A percentile compares a stretch with the other conserved stretches of the same genome.
phyloP scores from a whole-genome alignment of 192 early-diverging fungal genomes.

The Backusella mclennaniae region DNA sequence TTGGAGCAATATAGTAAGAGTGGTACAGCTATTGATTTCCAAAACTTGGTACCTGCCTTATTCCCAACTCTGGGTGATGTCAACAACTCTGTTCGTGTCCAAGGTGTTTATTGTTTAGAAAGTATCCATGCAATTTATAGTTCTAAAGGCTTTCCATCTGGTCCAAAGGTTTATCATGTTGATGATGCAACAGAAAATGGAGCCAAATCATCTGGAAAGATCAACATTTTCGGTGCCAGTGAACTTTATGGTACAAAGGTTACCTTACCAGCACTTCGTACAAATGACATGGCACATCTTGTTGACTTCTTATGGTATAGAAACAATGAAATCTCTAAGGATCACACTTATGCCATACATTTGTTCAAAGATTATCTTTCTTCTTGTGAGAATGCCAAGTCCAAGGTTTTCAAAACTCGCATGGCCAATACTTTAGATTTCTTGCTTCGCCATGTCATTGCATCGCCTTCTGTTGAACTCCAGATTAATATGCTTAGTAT shows the following conservation, averaged over 20 bases:
- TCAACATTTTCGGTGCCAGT: neutral
- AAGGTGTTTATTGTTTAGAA: conserved; percentile 62
- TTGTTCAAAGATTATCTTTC: conserved; percentile 20
- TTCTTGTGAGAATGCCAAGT: conserved; percentile 3
- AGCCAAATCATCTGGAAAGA: conserved; percentile 42
- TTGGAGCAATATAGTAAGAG: conserved; percentile 26
- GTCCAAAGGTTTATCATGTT: conserved; percentile 29
- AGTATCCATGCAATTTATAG: conserved; percentile 39
- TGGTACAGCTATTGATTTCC: conserved; percentile 48
- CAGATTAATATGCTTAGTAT: conserved; percentile 52
- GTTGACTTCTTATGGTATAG: conserved; percentile 47
- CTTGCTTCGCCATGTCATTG: conserved; percentile 55
- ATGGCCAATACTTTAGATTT: conserved; percentile 45
- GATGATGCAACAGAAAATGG: conserved; percentile 13
- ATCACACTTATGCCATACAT: conserved; percentile 34
- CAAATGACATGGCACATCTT: conserved; percentile 44
- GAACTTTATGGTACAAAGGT: conserved; percentile 51
- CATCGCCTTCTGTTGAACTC: conserved; percentile 35
- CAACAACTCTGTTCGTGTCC: conserved; percentile 55
- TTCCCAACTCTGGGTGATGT: conserved; percentile 63
- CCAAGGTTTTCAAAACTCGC: conserved; percentile 29
- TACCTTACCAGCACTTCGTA: conserved; percentile 56
- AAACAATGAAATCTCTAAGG: conserved; percentile 45
- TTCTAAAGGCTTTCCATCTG: conserved; percentile 39
- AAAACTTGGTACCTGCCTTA: conserved; percentile 68